A percentile compares a stretch with the other conserved stretches of the same genome.
These are phyloP conservation scores for Rhynchosporium graminicola DNA, from an alignment of 2,329 filamentous ascomycete species.

Conservation along the genomic window DNA sequence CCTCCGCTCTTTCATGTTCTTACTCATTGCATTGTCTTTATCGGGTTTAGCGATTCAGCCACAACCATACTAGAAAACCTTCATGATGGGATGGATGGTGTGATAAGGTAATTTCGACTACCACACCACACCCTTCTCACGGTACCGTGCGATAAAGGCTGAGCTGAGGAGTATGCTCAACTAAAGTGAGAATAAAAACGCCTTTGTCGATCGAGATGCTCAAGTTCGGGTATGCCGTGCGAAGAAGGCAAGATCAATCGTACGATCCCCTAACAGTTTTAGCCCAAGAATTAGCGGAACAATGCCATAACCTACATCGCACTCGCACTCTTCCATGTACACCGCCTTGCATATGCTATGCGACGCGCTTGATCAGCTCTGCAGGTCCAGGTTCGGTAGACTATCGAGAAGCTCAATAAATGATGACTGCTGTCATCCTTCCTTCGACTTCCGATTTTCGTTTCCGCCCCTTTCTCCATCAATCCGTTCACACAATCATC, in stretches of 20 bases:
- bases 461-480: neutral
- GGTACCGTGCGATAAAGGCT: neutral
- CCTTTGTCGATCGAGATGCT: neutral
- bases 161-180: neutral
- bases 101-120: neutral
- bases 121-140: neutral
- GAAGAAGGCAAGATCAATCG: neutral
- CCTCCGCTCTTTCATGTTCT: constrained; percentile 5
- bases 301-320: neutral
- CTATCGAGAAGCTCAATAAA: too few relatives aligned
- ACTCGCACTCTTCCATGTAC: neutral
- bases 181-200: neutral
- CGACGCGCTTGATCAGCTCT: neutral
- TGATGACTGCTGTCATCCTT: neutral
- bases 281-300: neutral
- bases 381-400: too few relatives aligned
- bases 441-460: neutral
- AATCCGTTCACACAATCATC: too few relatives aligned
- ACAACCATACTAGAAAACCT: neutral
- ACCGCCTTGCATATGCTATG: neutral
- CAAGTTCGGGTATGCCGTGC: constrained; percentile 3
- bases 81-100: constrained; percentile 1
- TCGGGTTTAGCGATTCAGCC: neutral
- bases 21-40: neutral
- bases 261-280: neutral